Base-by-base conservation (phyloP, 2,329 filamentous ascomycete genomes). In the Xylariaceae sp. region DNA sequence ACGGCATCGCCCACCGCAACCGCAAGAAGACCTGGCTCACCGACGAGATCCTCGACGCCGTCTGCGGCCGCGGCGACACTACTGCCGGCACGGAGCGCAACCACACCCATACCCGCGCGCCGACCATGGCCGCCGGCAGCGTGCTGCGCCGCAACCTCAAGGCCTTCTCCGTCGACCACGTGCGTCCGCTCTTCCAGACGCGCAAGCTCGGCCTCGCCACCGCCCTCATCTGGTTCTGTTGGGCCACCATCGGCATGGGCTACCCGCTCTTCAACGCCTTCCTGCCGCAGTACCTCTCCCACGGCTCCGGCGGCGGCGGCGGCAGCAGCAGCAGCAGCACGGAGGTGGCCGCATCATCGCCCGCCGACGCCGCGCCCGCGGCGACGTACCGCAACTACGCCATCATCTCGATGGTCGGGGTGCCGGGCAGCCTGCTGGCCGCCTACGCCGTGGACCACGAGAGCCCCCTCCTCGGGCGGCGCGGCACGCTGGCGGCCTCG, bases 211-310 rank as follows among this genome's bases (percentile, higher is more conserved):
- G 63, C 32, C 45, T 64, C 33, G 66, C 71, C 24, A 77, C 73
- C 1, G 49, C 44, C 3, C 59, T 78, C 15, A 65, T 90, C 30
- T 88, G 83, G 83, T 83, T 88, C 58, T 79, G 77, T 54, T 93
- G 86, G 86, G 70, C 79, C 0, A 80, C 76, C 11, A 89, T 93
- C 45, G 86, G 86, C 39, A 83, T 93, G 76, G 85, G 80, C 3
- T 93, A 90, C 51, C 86, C 85, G 1, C 72, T 94, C 2, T 94
- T 90, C 71, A 92, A 92, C 57, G 82, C 83, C 33, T 93, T 93
- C 60, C 69, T 94, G n/a, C 87, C 87, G 0, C 83, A 92, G 46
- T 92, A 92, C 52, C 75, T 93, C 38, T 74, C 78, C 16, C 72
- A 77, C 36, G 70, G 75, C 17, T n/a, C n/a, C n/a, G n/a, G n/a